Conservation (phyloP, 176 grass and related monocot species). For the Thalia dealbata region DNA sequence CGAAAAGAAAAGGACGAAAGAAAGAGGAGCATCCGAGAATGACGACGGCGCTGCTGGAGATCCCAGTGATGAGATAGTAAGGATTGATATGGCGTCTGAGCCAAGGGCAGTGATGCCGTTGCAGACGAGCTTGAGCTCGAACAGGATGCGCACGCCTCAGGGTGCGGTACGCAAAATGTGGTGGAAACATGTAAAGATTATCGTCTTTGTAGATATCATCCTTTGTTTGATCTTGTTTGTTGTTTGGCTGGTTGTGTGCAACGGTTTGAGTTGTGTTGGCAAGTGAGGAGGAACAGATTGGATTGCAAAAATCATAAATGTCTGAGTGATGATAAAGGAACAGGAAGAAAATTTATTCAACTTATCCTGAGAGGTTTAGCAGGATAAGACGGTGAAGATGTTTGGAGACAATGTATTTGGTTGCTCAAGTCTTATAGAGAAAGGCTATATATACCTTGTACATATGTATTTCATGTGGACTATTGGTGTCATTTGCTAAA, state of each 20-base stretch:
- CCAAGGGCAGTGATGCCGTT: neutral
- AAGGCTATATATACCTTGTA: too few relatives aligned
- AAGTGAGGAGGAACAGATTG: neutral
- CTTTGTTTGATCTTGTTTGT: constrained; percentile 57
- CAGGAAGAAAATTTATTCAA: too few relatives aligned
- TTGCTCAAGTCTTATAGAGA: too few relatives aligned
- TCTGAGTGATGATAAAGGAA: too few relatives aligned
- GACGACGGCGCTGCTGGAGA: neutral
- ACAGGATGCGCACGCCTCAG: neutral
- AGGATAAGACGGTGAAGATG: too few relatives aligned
- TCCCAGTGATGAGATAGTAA: neutral
- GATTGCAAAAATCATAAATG: too few relatives aligned
- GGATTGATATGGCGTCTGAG: neutral
- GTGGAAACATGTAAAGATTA: constrained; percentile 35
- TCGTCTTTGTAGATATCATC: constrained; percentile 38
- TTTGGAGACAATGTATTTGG: too few relatives aligned
- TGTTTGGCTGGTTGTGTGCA: constrained; percentile 57
- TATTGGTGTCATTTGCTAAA: too few relatives aligned
- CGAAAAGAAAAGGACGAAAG: neutral
- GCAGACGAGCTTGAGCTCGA: neutral
- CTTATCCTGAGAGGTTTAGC: too few relatives aligned
- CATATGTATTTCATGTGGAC: too few relatives aligned
- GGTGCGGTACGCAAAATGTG: constrained; percentile 18
- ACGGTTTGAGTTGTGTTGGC: constrained; percentile 50
- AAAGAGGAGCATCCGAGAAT: too few relatives aligned